Base-by-base conservation (phyloP, 306 rosid genomes). In the Fragaria nilgerrensis region DNA sequence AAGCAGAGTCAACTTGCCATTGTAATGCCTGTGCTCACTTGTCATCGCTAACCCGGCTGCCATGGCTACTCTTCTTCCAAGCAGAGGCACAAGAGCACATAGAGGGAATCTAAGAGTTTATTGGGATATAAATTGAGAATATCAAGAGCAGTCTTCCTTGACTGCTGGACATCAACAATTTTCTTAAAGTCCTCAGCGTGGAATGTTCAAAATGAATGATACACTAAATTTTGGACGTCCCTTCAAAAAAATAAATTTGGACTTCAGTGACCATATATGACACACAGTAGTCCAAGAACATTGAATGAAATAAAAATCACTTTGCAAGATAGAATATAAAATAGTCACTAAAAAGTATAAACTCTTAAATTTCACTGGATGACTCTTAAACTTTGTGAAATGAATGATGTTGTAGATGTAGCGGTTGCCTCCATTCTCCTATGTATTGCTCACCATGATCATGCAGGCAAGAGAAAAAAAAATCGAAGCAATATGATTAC, bases 1-100 rank as follows among this genome's bases (percentile, higher is more conserved):
- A 37, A 87, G 63, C 25, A 47, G 55, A 52, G 93, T 89, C 32
- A 91, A 75, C 78, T 72, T 84, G 62, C 90, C 96, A 52, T 76
- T 89, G 77, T 91, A 91, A 41, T 66, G 76, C 23, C 77, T 78
- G 14, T 79, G 74, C 52, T 76, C 72, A 22, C 69, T 72, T 72
- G 80, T 32, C 74, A 80, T 63, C 17, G 67, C 69, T 14, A 82
- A 0, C 41, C 82, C 95, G 48, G 63, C 89, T 7, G 96, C 96
- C 92, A 88, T 90, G 62, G 75, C 61, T 89, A 72, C 44, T 73
- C 36, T 72, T 45, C 36, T 44, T 44, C 55, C 36, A 50, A 53
- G 12, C 50, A 25, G 25, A 56, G 25, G 14, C 14, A 61, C 45
- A 53, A 36, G 25, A 61, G 41, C 34, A 70, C 59, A 77, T 50